phyloP scores from a whole-genome alignment of 1,139 yeast species.

The Kazachstania sp. region DNA sequence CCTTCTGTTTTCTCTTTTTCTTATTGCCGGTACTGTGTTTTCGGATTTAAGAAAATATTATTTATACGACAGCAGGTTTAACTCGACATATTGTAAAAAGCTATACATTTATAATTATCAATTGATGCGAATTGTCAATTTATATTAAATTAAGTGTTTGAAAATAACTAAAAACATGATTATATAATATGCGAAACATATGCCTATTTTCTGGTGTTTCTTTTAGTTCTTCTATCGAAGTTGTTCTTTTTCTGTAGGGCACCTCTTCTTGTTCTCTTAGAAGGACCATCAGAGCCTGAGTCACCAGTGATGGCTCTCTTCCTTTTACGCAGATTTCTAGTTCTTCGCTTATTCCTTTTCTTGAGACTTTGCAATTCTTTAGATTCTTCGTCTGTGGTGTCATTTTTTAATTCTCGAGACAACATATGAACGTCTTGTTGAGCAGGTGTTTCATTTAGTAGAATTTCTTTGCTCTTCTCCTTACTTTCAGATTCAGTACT shows the following conservation, averaged over 20 bases:
- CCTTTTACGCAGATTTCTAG: constrained; percentile 7
- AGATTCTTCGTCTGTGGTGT: neutral
- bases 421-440: neutral
- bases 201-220: neutral
- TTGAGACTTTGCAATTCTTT: neutral
- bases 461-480: neutral
- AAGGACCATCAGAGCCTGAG: neutral
- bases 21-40: neutral
- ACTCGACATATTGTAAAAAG: no score
- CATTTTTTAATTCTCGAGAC: neutral
- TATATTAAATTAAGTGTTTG: neutral
- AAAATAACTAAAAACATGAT: neutral
- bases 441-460: neutral
- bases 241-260: neutral
- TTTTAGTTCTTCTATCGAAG: neutral
- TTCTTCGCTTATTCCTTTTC: constrained; percentile 4
- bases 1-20: no score
- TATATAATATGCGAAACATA: neutral
- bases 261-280: constrained; percentile 3
- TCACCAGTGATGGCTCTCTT: constrained; percentile 6
- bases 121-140: no score
- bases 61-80: neutral
- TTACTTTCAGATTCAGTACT: neutral
- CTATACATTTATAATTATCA: no score
- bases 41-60: neutral